A percentile compares a stretch with the other conserved stretches of the same genome.
Evolutionary conservation across 257 asterid species (phyloP).

Genomic region (Nicotiana noctiflora): DNA sequence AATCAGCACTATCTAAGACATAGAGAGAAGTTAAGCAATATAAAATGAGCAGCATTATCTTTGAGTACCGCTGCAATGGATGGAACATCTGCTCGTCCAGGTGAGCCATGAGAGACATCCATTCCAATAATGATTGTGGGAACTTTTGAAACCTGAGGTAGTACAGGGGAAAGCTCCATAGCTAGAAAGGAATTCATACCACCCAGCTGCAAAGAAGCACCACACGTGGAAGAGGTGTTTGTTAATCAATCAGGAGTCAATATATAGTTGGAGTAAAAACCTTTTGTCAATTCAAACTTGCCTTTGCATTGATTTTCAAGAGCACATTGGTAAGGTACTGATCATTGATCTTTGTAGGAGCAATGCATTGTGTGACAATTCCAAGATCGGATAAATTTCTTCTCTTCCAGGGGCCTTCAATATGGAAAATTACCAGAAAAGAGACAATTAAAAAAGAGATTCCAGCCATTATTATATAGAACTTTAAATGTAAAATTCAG

Average conservation of each 20-base stretch:
- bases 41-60: background rate
- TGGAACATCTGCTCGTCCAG: constrained; percentile 67
- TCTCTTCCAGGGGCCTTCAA: constrained; percentile 77
- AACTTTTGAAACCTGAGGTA: constrained; percentile 34
- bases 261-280: background rate
- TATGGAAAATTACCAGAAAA: constrained; percentile 6
- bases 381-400: constrained; percentile 49
- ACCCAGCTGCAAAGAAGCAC: constrained; percentile 44
- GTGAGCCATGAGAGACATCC: constrained; percentile 86
- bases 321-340: constrained; percentile 66
- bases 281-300: background rate
- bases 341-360: constrained; percentile 55
- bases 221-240: background rate
- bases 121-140: constrained; percentile 72
- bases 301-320: constrained; percentile 71
- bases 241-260: background rate
- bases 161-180: constrained; percentile 26
- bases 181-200: constrained; percentile 54
- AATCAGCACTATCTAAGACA: background rate
- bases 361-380: constrained; percentile 57
- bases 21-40: background rate
- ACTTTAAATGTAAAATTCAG: background rate
- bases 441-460: background rate
- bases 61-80: constrained; percentile 60
- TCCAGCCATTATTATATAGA: background rate